Evolutionary conservation across 2,329 filamentous ascomycete genomes (phyloP).

Genomic region (Penicillium oxalicum): DNA sequence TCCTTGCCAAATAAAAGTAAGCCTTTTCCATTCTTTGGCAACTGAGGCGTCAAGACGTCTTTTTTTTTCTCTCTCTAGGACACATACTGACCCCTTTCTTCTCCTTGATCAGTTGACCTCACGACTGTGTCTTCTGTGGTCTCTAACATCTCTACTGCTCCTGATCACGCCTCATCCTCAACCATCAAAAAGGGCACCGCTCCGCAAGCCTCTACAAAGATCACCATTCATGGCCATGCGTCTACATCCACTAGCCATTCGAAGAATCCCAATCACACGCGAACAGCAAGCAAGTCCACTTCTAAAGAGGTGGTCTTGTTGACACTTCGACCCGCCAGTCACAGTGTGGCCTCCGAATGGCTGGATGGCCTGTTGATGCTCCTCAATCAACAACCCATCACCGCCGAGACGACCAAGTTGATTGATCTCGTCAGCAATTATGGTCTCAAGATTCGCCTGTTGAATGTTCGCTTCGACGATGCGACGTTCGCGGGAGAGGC

Average conservation of each 20-base stretch:
- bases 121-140: constrained; percentile 85
- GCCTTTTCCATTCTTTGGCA: constrained; percentile 15
- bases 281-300: constrained; percentile 30
- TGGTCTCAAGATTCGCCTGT: constrained; percentile 81
- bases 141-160: constrained; percentile 75
- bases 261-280: constrained; percentile 29
- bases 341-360: constrained; percentile 89
- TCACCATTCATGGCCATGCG: constrained; percentile 77
- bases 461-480: constrained; percentile 88
- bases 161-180: constrained; percentile 44
- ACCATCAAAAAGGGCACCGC: constrained; percentile 39
- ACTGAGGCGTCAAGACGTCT: background rate
- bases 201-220: constrained; percentile 62
- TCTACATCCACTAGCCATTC: constrained; percentile 32
- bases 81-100: constrained; percentile 2
- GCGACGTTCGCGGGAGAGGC: constrained; percentile 62
- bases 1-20: constrained; percentile 65
- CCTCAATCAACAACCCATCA: constrained; percentile 90
- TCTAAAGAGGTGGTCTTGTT: constrained; percentile 67
- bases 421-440: constrained; percentile 82
- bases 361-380: constrained; percentile 92
- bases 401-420: constrained; percentile 88
- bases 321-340: constrained; percentile 72
- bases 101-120: constrained; percentile 60
- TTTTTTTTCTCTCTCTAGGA: background rate